phyloP scores from a whole-genome alignment of 1,284 basidiomycete species.

The Cronartium ribicola region DNA sequence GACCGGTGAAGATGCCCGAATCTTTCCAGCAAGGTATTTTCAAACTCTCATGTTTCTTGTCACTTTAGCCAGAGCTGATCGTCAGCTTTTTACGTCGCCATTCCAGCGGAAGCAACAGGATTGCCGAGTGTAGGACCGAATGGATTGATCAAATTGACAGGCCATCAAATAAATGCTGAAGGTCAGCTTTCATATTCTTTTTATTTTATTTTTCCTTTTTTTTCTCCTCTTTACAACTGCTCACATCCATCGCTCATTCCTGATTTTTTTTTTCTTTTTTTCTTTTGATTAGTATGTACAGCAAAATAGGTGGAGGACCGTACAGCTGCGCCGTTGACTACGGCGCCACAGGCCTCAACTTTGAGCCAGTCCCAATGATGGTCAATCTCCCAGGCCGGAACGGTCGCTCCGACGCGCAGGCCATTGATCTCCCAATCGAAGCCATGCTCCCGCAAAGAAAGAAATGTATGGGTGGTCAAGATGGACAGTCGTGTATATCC shows the following conservation, averaged over 20 bases:
- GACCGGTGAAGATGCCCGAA: slow-evolving; percentile 17
- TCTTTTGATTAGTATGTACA: background rate
- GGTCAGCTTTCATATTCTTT: background rate
- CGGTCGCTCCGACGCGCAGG: background rate
- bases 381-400: slow-evolving; percentile 15
- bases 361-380: slow-evolving; percentile 2
- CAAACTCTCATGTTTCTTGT: background rate
- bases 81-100: background rate
- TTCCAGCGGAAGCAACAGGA: slow-evolving; percentile 19
- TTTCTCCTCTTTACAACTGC: background rate
- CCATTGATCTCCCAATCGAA: slow-evolving; percentile 20
- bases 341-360: slow-evolving; percentile 20
- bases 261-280: background rate
- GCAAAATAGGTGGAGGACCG: slow-evolving; percentile 15
- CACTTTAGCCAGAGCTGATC: background rate
- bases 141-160: slow-evolving; percentile 23
- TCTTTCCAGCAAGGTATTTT: slow-evolving; percentile 19
- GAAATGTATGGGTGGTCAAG: slow-evolving; percentile 25
- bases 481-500: slow-evolving; percentile 26
- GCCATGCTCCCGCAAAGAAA: slow-evolving; percentile 14
- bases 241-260: background rate
- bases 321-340: slow-evolving; percentile 21
- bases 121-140: slow-evolving; percentile 20
- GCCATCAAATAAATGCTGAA: slow-evolving; percentile 26
- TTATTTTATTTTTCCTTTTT: background rate